Conservation (phyloP, 129 eudicot genomes). For the Flaveria trinervia region DNA sequence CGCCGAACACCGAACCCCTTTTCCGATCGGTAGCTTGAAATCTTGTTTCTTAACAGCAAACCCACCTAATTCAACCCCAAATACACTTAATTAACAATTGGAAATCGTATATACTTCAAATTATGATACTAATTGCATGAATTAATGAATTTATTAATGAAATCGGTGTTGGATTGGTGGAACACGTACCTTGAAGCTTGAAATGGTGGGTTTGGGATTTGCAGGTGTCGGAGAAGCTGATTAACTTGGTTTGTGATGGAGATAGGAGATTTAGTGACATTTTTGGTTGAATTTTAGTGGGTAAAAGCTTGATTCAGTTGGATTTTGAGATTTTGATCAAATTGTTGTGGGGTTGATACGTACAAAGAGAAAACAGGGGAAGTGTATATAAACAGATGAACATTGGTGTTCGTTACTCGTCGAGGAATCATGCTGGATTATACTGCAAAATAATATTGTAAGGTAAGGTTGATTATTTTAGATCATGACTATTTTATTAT, state of each 20-base stretch:
- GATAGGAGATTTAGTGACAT: conserved; percentile 30
- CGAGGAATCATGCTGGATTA: too few species aligned
- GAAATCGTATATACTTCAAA: not conserved
- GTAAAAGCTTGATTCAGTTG: not conserved
- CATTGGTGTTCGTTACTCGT: not conserved
- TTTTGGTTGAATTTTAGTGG: not conserved
- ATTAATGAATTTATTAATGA: too few species aligned
- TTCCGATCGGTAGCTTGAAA: conserved; percentile 37
- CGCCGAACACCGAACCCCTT: conserved; percentile 65
- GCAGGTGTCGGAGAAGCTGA: conserved; percentile 8
- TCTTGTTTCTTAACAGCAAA: conserved; percentile 48
- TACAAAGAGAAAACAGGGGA: conserved; percentile 6
- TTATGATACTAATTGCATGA: not conserved
- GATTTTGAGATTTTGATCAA: conserved; percentile 7
- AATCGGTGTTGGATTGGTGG: too few species aligned
- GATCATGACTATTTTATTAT: too few species aligned
- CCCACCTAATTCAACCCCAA: conserved; percentile 43
- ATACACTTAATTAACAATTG: not conserved
- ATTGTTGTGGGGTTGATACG: not conserved
- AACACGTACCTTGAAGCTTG: conserved; percentile 30
- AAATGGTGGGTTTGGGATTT: conserved; percentile 16
- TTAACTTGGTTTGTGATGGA: conserved; percentile 28
- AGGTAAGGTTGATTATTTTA: too few species aligned
- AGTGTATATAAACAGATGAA: conserved; percentile 5
- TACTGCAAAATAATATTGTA: too few species aligned